Percentiles rank a stretch among this genome's conserved stretches.
phyloP scores from a whole-genome alignment of 2,329 filamentous ascomycete species.

The Escovopsis sp. region DNA sequence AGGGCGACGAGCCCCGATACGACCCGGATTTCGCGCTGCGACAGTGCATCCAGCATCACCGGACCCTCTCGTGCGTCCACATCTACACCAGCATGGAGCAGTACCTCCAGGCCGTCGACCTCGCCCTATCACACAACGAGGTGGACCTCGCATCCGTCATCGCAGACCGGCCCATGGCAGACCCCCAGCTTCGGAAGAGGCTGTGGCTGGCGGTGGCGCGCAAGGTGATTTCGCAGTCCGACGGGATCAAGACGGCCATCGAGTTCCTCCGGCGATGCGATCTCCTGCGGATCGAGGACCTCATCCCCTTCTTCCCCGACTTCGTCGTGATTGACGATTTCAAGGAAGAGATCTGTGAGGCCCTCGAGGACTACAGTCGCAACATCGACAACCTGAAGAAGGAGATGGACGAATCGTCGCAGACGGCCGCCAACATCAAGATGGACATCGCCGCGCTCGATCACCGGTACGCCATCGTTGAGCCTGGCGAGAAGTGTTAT shows the following conservation, averaged over 20 bases:
- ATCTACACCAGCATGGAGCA: constrained; percentile 96
- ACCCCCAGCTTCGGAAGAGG: constrained; percentile 71
- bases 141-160: constrained; percentile 81
- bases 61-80: constrained; percentile 87
- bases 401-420: constrained; percentile 90
- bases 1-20: constrained; percentile 74
- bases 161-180: constrained; percentile 69
- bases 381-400: constrained; percentile 78
- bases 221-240: constrained; percentile 76
- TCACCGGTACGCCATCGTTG: constrained; percentile 85
- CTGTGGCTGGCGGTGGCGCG: constrained; percentile 91
- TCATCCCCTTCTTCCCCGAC: constrained; percentile 97
- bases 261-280: constrained; percentile 88
- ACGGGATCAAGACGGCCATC: constrained; percentile 83
- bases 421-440: constrained; percentile 82
- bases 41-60: constrained; percentile 85
- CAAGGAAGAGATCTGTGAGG: constrained; percentile 92
- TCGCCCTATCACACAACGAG: constrained; percentile 79
- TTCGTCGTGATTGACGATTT: constrained; percentile 99
- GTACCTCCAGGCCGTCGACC: constrained; percentile 81
- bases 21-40: constrained; percentile 93
- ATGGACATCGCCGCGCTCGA: constrained; percentile 75
- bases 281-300: constrained; percentile 81
- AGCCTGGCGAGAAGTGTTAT: constrained; percentile 89
- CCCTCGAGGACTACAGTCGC: constrained; percentile 82